Conservation (phyloP, 208 protist species). For the Tritrichomonas foetus region DNA sequence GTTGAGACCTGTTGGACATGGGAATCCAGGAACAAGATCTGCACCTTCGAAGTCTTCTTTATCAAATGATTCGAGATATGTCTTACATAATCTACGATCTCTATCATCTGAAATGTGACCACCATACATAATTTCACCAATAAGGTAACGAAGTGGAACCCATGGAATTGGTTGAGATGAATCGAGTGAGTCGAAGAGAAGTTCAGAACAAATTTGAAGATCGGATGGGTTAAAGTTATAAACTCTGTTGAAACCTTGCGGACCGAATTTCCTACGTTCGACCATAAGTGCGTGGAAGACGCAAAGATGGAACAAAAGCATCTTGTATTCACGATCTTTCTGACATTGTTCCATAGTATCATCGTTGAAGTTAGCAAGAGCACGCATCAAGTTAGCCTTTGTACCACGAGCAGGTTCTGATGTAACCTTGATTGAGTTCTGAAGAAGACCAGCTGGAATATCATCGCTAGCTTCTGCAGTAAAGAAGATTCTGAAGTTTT, state of each 20-base stretch:
- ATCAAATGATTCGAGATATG: slow-evolving; percentile 74
- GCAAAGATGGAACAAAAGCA: slow-evolving; percentile 91
- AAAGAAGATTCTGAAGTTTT: slow-evolving; percentile 83
- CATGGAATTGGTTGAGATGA: slow-evolving; percentile 71
- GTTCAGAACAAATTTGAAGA: slow-evolving; percentile 82
- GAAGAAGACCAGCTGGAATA: slow-evolving; percentile 87
- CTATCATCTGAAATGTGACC: slow-evolving; percentile 97
- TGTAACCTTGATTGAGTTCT: slow-evolving; percentile 95
- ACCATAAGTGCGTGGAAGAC: slow-evolving; percentile 94
- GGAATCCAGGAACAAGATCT: slow-evolving; percentile 44
- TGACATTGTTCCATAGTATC: slow-evolving; percentile 84
- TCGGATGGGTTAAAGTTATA: slow-evolving; percentile 96
- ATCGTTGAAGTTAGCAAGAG: slow-evolving; percentile 83
- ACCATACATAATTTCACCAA: slow-evolving; percentile 98
- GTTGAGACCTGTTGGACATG: slow-evolving; percentile 41
- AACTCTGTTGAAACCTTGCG: slow-evolving; percentile 87
- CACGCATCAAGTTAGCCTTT: slow-evolving; percentile 85
- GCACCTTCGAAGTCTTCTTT: slow-evolving; percentile 57
- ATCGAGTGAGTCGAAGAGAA: slow-evolving; percentile 95
- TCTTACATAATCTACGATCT: slow-evolving; percentile 88
- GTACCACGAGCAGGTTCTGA: slow-evolving; percentile 94
- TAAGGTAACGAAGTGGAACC: slow-evolving; percentile 95
- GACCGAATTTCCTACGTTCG: slow-evolving; percentile 93
- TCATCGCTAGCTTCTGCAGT: slow-evolving; percentile 75
- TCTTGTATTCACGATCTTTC: slow-evolving; percentile 89